Base-by-base conservation (phyloP, 768 basidiomycete genomes). In the Amanita subjunquillea region DNA sequence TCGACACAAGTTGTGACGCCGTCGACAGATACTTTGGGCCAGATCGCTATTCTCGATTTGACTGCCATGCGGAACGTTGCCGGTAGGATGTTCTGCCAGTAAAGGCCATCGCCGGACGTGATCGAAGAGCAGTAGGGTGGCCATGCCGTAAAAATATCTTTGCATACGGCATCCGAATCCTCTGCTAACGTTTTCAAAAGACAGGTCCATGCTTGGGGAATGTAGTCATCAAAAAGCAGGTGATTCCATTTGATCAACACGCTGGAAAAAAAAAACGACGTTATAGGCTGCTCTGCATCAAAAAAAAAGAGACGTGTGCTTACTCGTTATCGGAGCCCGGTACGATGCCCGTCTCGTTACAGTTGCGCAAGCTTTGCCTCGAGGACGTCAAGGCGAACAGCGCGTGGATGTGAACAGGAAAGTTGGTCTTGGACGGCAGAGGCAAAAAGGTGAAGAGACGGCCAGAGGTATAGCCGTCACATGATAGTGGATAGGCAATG, bases 361-460 rank as follows among this genome's bases (percentile, higher is more conserved):
- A 54, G 48, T 78, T 77, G 13, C 69, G 63, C 15, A 79, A 60
- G 42, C 73, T 67, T 49, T 78, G 74, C 12, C 78, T 60, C 0
- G 69, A 71, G 6, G 66, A 63, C 0, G 74, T 73, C 12, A 80
- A 59, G 0, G 77, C 73, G 53, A 80, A 77, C 2, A 73, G 53
- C 0, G 65, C 73, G 54, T 80, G 75, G 2, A 78, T 54, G 53
- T 78, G 77, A 4, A 66, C 63, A 0, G 72, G 70, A 49, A 76
- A 76, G 4, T 67, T 65, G 0, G 77, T 78, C 1, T 56, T 54
- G 22, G 78, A 60, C 0, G 78, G 77, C 0, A 80, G 61, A 0
- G 76, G 77, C 5, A 78, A 69, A 41, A 66, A 74, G 0, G 76
- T 77, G 58, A 77, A 80, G 10, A 80, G 62, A 3, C 73, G 65